Conservation (phyloP, 148 eudicot species). For the Beta vulgaris region DNA sequence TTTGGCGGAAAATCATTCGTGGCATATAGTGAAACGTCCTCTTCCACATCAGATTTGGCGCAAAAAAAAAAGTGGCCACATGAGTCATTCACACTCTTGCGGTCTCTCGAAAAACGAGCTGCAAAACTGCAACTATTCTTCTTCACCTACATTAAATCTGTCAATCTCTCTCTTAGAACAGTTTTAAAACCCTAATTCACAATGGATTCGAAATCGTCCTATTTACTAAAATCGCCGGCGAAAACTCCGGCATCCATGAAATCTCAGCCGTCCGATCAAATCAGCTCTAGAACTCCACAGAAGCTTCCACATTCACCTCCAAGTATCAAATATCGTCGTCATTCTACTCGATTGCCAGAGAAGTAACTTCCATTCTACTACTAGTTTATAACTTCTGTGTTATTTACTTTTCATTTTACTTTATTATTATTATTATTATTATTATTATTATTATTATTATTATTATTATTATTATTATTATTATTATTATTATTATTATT, state of each 20-base stretch:
- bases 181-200: not conserved
- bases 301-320: constrained; percentile 41
- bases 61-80: constrained; percentile 18
- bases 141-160: not conserved
- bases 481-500: not conserved
- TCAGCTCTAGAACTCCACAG: constrained; percentile 43
- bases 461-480: no score
- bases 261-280: constrained; percentile 21
- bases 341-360: constrained; percentile 44
- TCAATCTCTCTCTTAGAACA: not conserved
- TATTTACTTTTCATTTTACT: not conserved
- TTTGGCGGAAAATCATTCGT: constrained; percentile 45
- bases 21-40: constrained; percentile 33
- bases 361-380: constrained; percentile 45
- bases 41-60: constrained; percentile 26
- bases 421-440: not conserved
- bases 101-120: not conserved
- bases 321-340: constrained; percentile 23
- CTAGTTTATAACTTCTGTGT: not conserved
- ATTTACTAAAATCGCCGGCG: constrained; percentile 22
- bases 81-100: not conserved
- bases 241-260: not conserved
- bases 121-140: not conserved
- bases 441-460: not conserved
- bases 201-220: constrained; percentile 37